These are phyloP conservation scores for Aspergillus tamarii DNA, from an alignment of 2,329 filamentous ascomycete genomes.

Conservation along the genomic window DNA sequence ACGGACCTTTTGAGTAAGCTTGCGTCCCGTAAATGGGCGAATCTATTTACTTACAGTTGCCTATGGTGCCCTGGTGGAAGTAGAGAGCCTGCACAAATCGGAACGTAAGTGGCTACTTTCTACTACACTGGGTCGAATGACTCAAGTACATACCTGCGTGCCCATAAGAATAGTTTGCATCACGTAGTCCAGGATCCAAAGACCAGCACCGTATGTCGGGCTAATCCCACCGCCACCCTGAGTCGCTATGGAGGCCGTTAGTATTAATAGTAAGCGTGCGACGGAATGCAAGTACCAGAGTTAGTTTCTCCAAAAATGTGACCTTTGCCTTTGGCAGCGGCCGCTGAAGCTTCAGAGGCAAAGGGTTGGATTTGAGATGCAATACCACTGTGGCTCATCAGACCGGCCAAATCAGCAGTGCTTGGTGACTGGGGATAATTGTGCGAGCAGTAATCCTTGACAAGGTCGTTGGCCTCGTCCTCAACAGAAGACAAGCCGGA, in stretches of 20 bases:
- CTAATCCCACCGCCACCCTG: constrained; percentile 46
- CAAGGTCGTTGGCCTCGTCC: constrained; percentile 41
- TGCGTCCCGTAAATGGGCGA: neutral
- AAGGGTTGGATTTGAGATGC: constrained; percentile 45
- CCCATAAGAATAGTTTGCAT: constrained; percentile 37
- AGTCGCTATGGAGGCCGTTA: constrained; percentile 28
- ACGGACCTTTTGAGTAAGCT: constrained; percentile 36
- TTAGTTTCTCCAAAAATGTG: constrained; percentile 57
- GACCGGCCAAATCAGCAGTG: constrained; percentile 43
- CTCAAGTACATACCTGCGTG: constrained; percentile 22
- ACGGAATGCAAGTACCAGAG: constrained; percentile 40
- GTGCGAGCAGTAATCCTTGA: constrained; percentile 51
- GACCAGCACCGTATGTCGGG: constrained; percentile 53
- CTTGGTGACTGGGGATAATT: constrained; percentile 50
- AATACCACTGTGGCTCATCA: constrained; percentile 53
- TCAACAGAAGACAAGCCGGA: constrained; percentile 40
- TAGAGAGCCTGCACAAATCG: constrained; percentile 35
- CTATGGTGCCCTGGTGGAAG: constrained; percentile 57
- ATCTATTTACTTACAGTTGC: constrained; percentile 47
- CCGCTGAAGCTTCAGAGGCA: constrained; percentile 46
- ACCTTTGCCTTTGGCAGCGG: constrained; percentile 43
- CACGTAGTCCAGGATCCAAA: constrained; percentile 57
- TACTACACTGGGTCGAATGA: too few species aligned
- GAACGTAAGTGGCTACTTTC: neutral
- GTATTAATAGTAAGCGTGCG: neutral